A percentile compares a stretch with the other conserved stretches of the same genome.
Conservation (phyloP, 768 basidiomycete genomes). For the Amanita molliuscula region DNA sequence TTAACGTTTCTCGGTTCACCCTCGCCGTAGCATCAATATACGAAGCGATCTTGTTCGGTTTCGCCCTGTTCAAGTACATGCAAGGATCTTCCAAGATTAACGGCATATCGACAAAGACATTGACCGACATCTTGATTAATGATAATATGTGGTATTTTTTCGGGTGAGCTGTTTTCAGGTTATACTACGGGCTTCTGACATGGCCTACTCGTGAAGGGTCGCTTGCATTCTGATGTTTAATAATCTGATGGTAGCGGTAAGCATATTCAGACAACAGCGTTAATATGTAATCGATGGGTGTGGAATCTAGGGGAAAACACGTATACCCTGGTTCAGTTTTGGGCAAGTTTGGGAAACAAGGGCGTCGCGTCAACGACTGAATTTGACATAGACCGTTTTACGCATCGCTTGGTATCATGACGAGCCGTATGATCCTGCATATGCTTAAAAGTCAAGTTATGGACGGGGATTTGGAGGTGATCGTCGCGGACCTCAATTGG, state of each 20-base stretch:
- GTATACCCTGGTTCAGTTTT: constrained; percentile 41
- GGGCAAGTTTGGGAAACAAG: constrained; percentile 12
- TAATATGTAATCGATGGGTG: background rate
- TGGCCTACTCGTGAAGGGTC: constrained; percentile 14
- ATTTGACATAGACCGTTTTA: constrained; percentile 29
- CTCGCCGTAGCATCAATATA: constrained; percentile 21
- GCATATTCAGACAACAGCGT: background rate
- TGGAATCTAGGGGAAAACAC: constrained; percentile 23
- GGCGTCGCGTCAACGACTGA: background rate
- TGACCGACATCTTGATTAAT: constrained; percentile 16
- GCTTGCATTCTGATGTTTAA: constrained; percentile 30
- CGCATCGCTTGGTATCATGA: constrained; percentile 35
- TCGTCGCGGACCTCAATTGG: background rate
- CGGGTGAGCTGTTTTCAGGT: background rate
- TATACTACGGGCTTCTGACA: too few species aligned
- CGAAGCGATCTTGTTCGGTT: constrained; percentile 30
- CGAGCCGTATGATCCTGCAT: constrained; percentile 34
- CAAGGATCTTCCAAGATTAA: constrained; percentile 10
- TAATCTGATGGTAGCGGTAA: constrained; percentile 34
- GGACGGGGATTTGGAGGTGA: background rate
- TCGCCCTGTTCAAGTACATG: constrained; percentile 25
- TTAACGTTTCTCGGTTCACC: background rate
- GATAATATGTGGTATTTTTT: constrained; percentile 37
- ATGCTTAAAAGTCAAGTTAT: constrained; percentile 11
- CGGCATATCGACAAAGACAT: constrained; percentile 9